Evolutionary conservation across 352 stramenopile species (phyloP), one percentile per base, ranked within the genome.

Genomic region (Phytopythium helicoides): DNA sequence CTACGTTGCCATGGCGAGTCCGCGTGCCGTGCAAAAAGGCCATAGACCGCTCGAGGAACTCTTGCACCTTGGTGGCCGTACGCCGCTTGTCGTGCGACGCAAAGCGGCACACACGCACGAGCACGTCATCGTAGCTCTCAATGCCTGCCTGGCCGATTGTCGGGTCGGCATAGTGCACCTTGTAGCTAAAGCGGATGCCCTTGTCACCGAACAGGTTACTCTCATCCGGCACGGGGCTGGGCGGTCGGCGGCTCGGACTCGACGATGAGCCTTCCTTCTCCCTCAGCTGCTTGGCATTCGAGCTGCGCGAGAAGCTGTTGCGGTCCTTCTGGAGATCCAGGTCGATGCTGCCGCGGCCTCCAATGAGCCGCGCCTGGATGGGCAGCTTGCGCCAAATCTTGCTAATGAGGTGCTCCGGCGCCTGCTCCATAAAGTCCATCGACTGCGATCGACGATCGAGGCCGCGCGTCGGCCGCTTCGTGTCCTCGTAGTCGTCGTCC

Each of bases 311-410:
- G 36, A 86, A 86, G 38, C 71, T 83, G 36, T 66, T 64, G n/a
- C 71, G 74, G 47, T 86, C 74, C 53, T 86, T 86, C 52, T 86
- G 71, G 41, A 86, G 35, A 38, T 86, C 74, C 14, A 86, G 52
- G 47, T 86, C 74, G 19, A 86, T 65, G 52, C 58, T 76, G 18
- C 74, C 74, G 10, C 70, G 69, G 23, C 69, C 71, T 36, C 71
- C 68, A 25, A 78, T 76, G 16, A 89, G 64, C 22, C 76, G 72
- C 18, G 79, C 79, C 52, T 90, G 80, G 54, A 90, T 84, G 21
- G 80, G 80, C 52, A 90, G 56, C 58, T 90, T 90, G 38, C 77
- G 76, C 80, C 80, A 90, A 47, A 88, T 83, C 64, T 90, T 90
- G 6, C 74, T 81, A 59, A 90, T 90, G 22, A 90, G 54, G 49